A percentile compares a stretch with the other conserved stretches of the same genome.
These are phyloP conservation scores for Apodospora peruviana DNA, from an alignment of 495 filamentous ascomycete genomes.

Conservation along the genomic window DNA sequence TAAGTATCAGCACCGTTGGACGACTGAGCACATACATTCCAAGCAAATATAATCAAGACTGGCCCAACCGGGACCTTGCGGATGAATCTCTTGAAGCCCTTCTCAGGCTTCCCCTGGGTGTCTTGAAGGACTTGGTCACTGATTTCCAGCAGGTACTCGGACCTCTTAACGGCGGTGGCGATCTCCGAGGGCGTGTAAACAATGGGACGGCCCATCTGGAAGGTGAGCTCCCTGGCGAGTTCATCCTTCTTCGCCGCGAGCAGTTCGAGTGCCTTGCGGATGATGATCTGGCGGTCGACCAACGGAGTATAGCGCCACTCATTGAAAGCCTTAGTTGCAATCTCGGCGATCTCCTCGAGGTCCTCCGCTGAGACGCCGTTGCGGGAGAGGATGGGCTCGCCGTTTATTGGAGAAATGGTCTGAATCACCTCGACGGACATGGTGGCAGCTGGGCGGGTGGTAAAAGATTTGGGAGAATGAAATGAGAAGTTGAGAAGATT, in stretches of 20 bases:
- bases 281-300: slow-evolving; percentile 64
- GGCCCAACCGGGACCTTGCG: slow-evolving; percentile 80
- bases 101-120: slow-evolving; percentile 71
- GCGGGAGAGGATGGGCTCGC: slow-evolving; percentile 68
- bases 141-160: slow-evolving; percentile 75
- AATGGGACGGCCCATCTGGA: slow-evolving; percentile 93
- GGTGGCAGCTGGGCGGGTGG: slow-evolving; percentile 22
- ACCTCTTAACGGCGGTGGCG: slow-evolving; percentile 71
- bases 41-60: slow-evolving; percentile 83
- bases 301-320: slow-evolving; percentile 62
- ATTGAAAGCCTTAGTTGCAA: slow-evolving; percentile 65
- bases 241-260: slow-evolving; percentile 68
- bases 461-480: too few relatives aligned
- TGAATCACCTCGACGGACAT: slow-evolving; percentile 81
- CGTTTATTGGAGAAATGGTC: slow-evolving; percentile 85
- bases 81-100: slow-evolving; percentile 85
- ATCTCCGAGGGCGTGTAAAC: slow-evolving; percentile 78
- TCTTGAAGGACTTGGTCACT: slow-evolving; percentile 66
- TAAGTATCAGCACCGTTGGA: background rate
- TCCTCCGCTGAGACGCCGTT: slow-evolving; percentile 63
- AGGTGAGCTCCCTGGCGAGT: slow-evolving; percentile 75
- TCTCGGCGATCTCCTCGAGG: slow-evolving; percentile 57
- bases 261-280: slow-evolving; percentile 66
- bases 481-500: too few relatives aligned
- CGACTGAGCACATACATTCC: slow-evolving; percentile 64